Percentiles rank a stretch among this genome's conserved stretches.
Conservation (phyloP, 1,139 yeast genomes). For the Blastobotrys ciferrii region DNA sequence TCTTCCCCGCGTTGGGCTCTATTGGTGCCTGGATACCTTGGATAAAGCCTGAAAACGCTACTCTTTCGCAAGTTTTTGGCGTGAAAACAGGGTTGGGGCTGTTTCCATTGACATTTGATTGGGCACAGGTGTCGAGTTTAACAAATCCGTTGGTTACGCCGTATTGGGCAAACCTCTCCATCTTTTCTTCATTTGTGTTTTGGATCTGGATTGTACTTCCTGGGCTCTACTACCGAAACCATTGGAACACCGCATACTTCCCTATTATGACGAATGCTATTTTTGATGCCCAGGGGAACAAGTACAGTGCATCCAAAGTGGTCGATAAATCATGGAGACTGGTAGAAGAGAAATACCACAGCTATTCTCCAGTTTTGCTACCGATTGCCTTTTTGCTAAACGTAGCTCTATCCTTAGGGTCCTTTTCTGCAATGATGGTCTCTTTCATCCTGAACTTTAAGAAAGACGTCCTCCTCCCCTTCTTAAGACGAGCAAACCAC, state of each 20-base stretch:
- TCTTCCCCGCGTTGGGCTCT: neutral
- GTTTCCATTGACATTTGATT: neutral
- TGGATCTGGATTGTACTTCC: neutral
- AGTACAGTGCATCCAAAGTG: neutral
- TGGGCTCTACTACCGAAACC: neutral
- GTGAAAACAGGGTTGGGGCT: neutral
- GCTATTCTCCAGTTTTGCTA: neutral
- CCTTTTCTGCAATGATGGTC: neutral
- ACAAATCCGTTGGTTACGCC: neutral
- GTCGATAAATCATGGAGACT: neutral
- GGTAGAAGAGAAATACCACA: neutral
- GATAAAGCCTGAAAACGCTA: neutral
- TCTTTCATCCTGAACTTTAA: neutral
- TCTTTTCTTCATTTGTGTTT: neutral
- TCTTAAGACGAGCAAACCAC: neutral
- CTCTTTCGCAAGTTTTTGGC: neutral
- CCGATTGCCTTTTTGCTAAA: neutral
- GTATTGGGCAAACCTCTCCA: neutral
- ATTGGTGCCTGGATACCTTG: neutral
- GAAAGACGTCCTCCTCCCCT: neutral
- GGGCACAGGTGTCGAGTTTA: neutral
- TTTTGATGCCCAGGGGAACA: neutral
- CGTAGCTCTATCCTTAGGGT: neutral
- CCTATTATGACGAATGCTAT: neutral
- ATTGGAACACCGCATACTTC: neutral